phyloP scores from a whole-genome alignment of 306 rosid species.

The Cucurbita ficifolia region DNA sequence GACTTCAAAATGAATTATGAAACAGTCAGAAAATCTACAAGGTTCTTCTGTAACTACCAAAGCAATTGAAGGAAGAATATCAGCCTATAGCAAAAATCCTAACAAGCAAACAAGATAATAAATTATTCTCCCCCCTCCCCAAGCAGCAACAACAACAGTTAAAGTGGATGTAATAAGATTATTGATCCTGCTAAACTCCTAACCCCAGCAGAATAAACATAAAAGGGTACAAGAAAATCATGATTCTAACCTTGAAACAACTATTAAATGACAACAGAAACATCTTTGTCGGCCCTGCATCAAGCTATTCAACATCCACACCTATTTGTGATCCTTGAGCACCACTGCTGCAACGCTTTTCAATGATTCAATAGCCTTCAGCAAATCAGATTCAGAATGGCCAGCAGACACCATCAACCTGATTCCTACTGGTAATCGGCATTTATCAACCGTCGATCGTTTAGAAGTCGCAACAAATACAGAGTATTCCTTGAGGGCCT shows the following conservation, averaged over 20 bases:
- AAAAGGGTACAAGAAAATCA: neutral
- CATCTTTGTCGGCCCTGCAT: neutral
- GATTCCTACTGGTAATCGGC: slow-evolving; percentile 66
- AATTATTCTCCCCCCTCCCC: neutral
- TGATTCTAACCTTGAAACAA: neutral
- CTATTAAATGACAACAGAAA: slow-evolving; percentile 1
- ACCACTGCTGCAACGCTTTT: slow-evolving; percentile 48
- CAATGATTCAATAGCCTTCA: slow-evolving; percentile 56
- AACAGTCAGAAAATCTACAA: neutral
- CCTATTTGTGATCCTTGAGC: slow-evolving; percentile 35
- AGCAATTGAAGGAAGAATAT: neutral
- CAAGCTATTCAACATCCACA: neutral
- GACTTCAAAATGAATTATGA: neutral
- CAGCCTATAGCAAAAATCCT: neutral
- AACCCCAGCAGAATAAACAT: neutral
- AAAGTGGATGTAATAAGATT: neutral
- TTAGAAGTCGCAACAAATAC: slow-evolving; percentile 51
- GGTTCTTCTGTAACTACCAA: neutral
- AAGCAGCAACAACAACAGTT: neutral
- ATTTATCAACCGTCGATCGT: slow-evolving; percentile 72
- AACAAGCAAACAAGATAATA: neutral
- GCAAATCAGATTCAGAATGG: slow-evolving; percentile 71
- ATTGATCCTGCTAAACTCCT: neutral
- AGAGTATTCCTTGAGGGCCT: slow-evolving; percentile 71
- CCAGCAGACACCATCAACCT: slow-evolving; percentile 71